These are phyloP conservation scores for Suillus brevipes DNA, from an alignment of 768 basidiomycete genomes.

Conservation along the genomic window DNA sequence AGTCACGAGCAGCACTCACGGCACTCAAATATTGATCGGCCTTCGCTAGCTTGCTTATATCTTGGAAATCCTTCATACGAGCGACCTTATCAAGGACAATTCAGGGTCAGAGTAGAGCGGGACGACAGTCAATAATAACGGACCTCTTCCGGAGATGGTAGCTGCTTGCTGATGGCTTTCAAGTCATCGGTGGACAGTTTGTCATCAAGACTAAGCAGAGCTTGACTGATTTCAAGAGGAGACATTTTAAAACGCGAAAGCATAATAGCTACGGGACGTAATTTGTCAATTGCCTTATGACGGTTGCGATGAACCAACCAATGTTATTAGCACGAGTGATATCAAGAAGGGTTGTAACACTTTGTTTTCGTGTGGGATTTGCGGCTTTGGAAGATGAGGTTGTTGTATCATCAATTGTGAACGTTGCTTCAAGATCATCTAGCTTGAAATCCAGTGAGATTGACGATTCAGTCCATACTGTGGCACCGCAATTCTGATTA, in stretches of 20 bases:
- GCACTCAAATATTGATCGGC: slow-evolving; percentile 83
- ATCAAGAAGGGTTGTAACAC: slow-evolving; percentile 70
- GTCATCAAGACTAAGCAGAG: slow-evolving; percentile 75
- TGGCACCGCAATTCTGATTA: slow-evolving; percentile 40
- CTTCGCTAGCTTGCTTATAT: slow-evolving; percentile 72
- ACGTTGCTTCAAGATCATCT: slow-evolving; percentile 73
- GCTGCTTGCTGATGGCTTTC: slow-evolving; percentile 67
- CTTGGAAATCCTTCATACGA: slow-evolving; percentile 67
- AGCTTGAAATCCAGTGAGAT: slow-evolving; percentile 51
- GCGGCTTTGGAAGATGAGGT: slow-evolving; percentile 41
- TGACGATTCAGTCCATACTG: slow-evolving; percentile 70
- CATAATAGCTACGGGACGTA: slow-evolving; percentile 66
- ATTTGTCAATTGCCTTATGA: slow-evolving; percentile 9
- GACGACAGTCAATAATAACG: slow-evolving; percentile 9
- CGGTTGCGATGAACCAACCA: slow-evolving; percentile 42
- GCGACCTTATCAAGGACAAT: slow-evolving; percentile 44
- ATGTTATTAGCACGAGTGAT: slow-evolving; percentile 84
- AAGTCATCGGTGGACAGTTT: slow-evolving; percentile 73
- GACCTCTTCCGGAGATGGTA: slow-evolving; percentile 85
- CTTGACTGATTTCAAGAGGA: slow-evolving; percentile 64
- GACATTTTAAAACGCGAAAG: slow-evolving; percentile 70
- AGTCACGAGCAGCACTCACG: slow-evolving; percentile 40
- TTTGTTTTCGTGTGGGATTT: slow-evolving; percentile 52
- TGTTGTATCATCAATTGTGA: slow-evolving; percentile 54
- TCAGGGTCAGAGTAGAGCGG: neutral